Percentiles rank a stretch among this genome's conserved stretches.
phyloP scores from a whole-genome alignment of 495 filamentous ascomycete genomes.

The Astrothelium macrocarpum region DNA sequence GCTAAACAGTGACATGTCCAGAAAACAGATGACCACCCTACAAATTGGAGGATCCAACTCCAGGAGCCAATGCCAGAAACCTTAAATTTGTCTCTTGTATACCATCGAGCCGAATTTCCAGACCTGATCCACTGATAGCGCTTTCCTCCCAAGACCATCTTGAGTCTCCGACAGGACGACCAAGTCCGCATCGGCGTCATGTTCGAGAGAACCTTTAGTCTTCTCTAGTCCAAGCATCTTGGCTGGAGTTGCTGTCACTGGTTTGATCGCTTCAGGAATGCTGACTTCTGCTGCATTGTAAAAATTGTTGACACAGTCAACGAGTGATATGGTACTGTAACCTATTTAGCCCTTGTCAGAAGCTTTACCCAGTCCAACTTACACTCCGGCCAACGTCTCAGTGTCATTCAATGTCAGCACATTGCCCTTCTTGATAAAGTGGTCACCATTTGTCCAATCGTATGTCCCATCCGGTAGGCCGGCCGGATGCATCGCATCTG shows the following conservation, averaged over 20 bases:
- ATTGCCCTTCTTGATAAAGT: constrained; percentile 56
- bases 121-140: constrained; percentile 59
- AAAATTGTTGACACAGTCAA: constrained; percentile 77
- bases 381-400: constrained; percentile 63
- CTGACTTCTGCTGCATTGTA: constrained; percentile 56
- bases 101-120: constrained; percentile 58
- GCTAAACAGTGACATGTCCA: neutral
- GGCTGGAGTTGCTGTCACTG: constrained; percentile 65
- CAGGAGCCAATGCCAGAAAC: neutral
- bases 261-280: constrained; percentile 54
- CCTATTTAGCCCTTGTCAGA: neutral
- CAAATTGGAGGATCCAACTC: neutral
- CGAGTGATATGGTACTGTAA: constrained; percentile 54
- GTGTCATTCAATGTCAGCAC: constrained; percentile 59
- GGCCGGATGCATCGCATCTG: constrained; percentile 56
- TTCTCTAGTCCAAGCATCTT: constrained; percentile 57
- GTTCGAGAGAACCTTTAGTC: constrained; percentile 56
- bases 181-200: constrained; percentile 71
- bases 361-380: constrained; percentile 10
- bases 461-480: constrained; percentile 70
- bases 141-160: constrained; percentile 34
- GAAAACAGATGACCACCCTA: neutral
- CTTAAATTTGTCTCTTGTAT: constrained; percentile 1
- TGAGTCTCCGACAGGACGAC: constrained; percentile 54
- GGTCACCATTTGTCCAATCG: constrained; percentile 68